Conservation (phyloP, 305 asterid species). For the Fraxinus angustifolia region DNA sequence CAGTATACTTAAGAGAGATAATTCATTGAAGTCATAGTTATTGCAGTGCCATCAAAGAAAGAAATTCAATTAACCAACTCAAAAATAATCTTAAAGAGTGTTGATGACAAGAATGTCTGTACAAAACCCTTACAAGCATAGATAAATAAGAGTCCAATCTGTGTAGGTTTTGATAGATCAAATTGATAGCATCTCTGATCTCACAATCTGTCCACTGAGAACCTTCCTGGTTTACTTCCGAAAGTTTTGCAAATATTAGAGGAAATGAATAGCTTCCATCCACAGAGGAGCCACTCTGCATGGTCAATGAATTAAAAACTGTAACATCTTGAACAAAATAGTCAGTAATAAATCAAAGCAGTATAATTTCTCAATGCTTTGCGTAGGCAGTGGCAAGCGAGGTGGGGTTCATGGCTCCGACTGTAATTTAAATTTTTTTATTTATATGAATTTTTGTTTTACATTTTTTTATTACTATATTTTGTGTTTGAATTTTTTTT, state of each 20-base stretch:
- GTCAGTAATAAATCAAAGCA: constrained; percentile 12
- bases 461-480: background rate
- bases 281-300: constrained; percentile 82
- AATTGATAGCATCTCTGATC: constrained; percentile 69
- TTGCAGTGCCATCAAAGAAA: constrained; percentile 11
- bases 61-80: constrained; percentile 12
- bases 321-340: constrained; percentile 17
- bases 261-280: constrained; percentile 84
- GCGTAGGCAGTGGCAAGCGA: background rate
- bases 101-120: constrained; percentile 18
- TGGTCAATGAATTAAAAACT: constrained; percentile 29
- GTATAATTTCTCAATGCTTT: constrained; percentile 10
- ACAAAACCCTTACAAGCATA: constrained; percentile 59
- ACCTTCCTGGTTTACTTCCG: constrained; percentile 77
- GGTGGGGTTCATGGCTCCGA: background rate
- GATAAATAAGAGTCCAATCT: constrained; percentile 69
- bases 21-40: background rate
- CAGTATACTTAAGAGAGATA: constrained; percentile 5
- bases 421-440: background rate
- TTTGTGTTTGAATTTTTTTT: background rate
- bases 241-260: constrained; percentile 74
- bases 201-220: constrained; percentile 89
- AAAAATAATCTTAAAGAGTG: constrained; percentile 10
- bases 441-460: background rate
- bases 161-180: constrained; percentile 71